Evolutionary conservation across 192 early-diverging fungal species (phyloP).

Genomic region (Coemansia sp.): DNA sequence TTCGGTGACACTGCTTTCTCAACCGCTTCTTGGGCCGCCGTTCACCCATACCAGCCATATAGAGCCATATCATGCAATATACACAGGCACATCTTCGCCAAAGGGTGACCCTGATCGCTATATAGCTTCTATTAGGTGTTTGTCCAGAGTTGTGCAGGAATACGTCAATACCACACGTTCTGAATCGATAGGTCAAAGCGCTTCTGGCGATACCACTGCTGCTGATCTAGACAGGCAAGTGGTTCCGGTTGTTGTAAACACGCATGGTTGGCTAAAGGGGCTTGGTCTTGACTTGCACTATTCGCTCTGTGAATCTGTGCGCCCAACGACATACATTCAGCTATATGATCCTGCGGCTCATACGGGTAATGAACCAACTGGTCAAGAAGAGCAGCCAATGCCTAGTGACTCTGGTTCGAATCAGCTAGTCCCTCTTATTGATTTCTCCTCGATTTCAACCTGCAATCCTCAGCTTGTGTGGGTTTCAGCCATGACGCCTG

Average conservation of each 20-base stretch:
- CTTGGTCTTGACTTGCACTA: conserved; percentile 84
- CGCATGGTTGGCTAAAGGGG: conserved; percentile 90
- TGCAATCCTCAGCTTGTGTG: conserved; percentile 29
- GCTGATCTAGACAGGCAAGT: conserved; percentile 32
- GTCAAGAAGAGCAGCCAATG: not conserved
- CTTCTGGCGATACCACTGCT: conserved; percentile 4
- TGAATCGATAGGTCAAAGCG: not conserved
- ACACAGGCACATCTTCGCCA: conserved; percentile 74
- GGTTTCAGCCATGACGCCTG: conserved; percentile 37
- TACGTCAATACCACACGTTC: conserved; percentile 24
- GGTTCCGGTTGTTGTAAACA: conserved; percentile 92
- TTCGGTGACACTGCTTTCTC: conserved; percentile 69
- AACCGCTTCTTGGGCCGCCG: conserved; percentile 79
- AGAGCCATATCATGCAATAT: conserved; percentile 66
- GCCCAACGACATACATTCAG: conserved; percentile 72
- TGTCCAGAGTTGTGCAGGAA: conserved; percentile 61
- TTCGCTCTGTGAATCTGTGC: conserved; percentile 59
- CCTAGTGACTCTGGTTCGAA: conserved; percentile 10
- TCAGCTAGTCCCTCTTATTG: conserved; percentile 36
- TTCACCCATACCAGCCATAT: conserved; percentile 68
- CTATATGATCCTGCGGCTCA: conserved; percentile 33
- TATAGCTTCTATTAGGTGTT: conserved; percentile 61
- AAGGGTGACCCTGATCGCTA: conserved; percentile 83
- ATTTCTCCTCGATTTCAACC: conserved; percentile 43
- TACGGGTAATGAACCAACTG: not conserved